Base-by-base conservation (phyloP, 345 rosid genomes). In the Sisymbrium irio region DNA sequence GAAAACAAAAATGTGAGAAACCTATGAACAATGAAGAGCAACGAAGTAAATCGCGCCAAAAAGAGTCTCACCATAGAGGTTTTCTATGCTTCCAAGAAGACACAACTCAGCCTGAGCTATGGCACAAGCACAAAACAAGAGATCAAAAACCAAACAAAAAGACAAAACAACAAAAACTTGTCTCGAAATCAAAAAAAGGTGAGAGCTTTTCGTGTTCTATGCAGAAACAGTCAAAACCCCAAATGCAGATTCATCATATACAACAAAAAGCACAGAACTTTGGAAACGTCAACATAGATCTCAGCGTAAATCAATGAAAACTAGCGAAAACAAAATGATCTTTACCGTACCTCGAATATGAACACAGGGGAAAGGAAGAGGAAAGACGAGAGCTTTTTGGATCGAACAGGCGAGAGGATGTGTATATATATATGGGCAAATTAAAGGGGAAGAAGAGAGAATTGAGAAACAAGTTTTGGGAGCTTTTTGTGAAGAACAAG, bases 41-140 rank as follows among this genome's bases (percentile, higher is more conserved):
- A 47, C 62, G 65, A 71, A 71, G 63, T 65, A 57, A 65, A 71
- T 77, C 68, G 42, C 56, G 58, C 80, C 74, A 76, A 76, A 76
- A 55, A 73, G 75, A 73, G 64, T 87, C 98, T 90, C 92, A 93
- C 98, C 98, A 93, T 93, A 85, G 85, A 83, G 82, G 74, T 76
- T 62, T 69, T 74, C 77, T 81, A 82, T 50, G 84, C 83, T 87
- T 84, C 90, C 81, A 75, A 80, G 63, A 81, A 73, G 83, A 71
- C 72, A 67, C 75, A 84, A 77, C 70, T 78, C 80, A 82, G 78
- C 92, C 96, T 89, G 96, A 84, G 76, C 83, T 80, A 85, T 50
- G 80, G 69, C 77, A 71, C 69, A 65, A 70, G n/a, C 61, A 64
- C 76, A 39, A 27, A 9, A 71, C 49, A 71, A 77, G 77, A 71